Conservation (phyloP, 2,329 filamentous ascomycete genomes). For the Fusarium tuaranense region DNA sequence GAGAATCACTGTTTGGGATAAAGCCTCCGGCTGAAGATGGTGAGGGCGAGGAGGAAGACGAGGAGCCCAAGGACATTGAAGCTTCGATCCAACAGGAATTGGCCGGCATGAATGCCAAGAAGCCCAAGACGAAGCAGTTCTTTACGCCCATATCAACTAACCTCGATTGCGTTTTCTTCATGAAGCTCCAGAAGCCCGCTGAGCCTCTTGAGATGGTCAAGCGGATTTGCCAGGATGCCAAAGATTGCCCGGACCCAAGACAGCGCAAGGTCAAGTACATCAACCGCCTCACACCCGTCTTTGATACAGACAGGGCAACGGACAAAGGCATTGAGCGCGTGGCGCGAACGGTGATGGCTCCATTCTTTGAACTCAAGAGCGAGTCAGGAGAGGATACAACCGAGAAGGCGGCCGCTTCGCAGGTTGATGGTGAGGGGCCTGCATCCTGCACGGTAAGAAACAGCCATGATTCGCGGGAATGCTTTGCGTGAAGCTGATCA, state of each 20-base stretch:
- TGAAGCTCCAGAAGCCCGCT: conserved; percentile 66
- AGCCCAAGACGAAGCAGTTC: conserved; percentile 56
- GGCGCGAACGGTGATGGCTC: conserved; percentile 70
- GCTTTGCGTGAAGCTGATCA: conserved; percentile 29
- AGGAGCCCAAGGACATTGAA: conserved; percentile 74
- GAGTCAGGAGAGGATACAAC: conserved; percentile 33
- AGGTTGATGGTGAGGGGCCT: conserved; percentile 27
- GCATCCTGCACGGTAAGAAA: conserved; percentile 57
- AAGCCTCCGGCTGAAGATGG: conserved; percentile 49
- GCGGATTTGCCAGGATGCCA: conserved; percentile 67
- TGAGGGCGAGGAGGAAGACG: conserved; percentile 49
- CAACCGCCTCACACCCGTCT: conserved; percentile 68
- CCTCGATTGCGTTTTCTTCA: conserved; percentile 73
- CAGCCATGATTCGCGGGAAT: conserved; percentile 13
- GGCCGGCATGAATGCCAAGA: conserved; percentile 60
- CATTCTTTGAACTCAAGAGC: conserved; percentile 67
- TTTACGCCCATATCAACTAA: conserved; percentile 67
- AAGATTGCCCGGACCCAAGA: conserved; percentile 53
- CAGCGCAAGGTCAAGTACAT: conserved; percentile 66
- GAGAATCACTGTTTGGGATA: conserved; percentile 70
- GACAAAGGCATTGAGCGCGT: conserved; percentile 76
- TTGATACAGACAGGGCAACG: conserved; percentile 71
- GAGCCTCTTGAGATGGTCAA: conserved; percentile 66
- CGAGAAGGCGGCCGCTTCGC: conserved; percentile 22
- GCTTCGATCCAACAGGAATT: conserved; percentile 78